Percentiles rank a stretch among this genome's conserved stretches.
These are phyloP conservation scores for Alternaria angustiovoidea DNA, from an alignment of 2,329 filamentous ascomycete genomes.

Conservation along the genomic window DNA sequence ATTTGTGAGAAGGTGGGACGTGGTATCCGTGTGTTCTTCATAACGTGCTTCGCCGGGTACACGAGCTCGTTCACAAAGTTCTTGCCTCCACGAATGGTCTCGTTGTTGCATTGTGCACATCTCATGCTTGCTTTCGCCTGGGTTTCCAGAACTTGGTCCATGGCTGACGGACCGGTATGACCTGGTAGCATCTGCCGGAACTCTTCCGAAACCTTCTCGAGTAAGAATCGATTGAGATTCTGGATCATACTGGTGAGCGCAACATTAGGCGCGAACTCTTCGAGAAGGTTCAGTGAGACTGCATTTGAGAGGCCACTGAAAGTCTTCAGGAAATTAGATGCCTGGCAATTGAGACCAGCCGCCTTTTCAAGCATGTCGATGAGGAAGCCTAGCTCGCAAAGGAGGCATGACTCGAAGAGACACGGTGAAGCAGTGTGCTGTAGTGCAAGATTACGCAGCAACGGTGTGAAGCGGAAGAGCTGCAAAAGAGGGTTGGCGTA, in stretches of 20 bases:
- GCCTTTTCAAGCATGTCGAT: slow-evolving; percentile 99
- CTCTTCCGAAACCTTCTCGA: slow-evolving; percentile 82
- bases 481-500: slow-evolving; percentile 94
- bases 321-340: slow-evolving; percentile 91
- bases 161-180: slow-evolving; percentile 60
- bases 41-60: slow-evolving; percentile 71
- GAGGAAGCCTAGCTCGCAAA: slow-evolving; percentile 94
- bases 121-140: slow-evolving; percentile 76
- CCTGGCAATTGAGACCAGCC: slow-evolving; percentile 91
- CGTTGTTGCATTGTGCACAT: slow-evolving; percentile 86
- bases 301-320: slow-evolving; percentile 84
- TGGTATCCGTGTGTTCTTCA: slow-evolving; percentile 64
- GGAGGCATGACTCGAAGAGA: slow-evolving; percentile 79
- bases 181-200: slow-evolving; percentile 72
- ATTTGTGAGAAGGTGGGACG: slow-evolving; percentile 80
- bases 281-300: slow-evolving; percentile 78
- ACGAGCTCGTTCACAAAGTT: slow-evolving; percentile 86
- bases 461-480: slow-evolving; percentile 87
- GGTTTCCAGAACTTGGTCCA: slow-evolving; percentile 79
- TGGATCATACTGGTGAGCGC: slow-evolving; percentile 85
- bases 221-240: slow-evolving; percentile 81
- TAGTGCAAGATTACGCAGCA: slow-evolving; percentile 86
- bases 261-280: slow-evolving; percentile 79
- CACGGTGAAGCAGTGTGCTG: slow-evolving; percentile 89
- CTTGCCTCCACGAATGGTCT: slow-evolving; percentile 80